These are phyloP conservation scores for Coprinopsis strossmayeri DNA, from an alignment of 768 basidiomycete genomes.

Conservation along the genomic window DNA sequence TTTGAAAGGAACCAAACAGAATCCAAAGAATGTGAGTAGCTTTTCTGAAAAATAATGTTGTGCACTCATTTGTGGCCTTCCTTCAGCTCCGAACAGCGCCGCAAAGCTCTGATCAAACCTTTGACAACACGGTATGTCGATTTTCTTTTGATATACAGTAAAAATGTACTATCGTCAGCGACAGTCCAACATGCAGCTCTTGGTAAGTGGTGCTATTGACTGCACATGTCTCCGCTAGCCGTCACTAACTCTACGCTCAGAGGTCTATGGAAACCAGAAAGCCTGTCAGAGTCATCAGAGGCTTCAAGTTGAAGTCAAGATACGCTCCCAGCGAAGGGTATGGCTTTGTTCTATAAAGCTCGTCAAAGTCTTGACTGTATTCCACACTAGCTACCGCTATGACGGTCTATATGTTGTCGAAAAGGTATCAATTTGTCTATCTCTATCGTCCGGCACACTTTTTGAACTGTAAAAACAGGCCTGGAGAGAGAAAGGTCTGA, in stretches of 20 bases:
- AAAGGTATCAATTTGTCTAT: constrained; percentile 35
- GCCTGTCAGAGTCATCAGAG: constrained; percentile 83
- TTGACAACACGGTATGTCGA: constrained; percentile 50
- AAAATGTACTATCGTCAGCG: background rate
- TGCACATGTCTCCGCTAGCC: background rate
- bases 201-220: constrained; percentile 30
- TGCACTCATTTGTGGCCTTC: background rate
- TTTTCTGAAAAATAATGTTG: background rate
- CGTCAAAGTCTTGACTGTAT: background rate
- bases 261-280: constrained; percentile 72
- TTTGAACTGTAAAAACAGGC: constrained; percentile 31
- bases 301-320: constrained; percentile 64
- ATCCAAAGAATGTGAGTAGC: constrained; percentile 72
- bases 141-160: background rate
- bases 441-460: background rate
- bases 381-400: constrained; percentile 65
- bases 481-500: constrained; percentile 70
- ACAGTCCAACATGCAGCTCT: constrained; percentile 63
- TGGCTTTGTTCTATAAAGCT: constrained; percentile 7
- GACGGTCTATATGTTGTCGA: constrained; percentile 83
- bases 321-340: constrained; percentile 81
- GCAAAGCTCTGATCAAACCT: constrained; percentile 79
- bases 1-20: constrained; percentile 73
- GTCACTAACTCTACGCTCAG: constrained; percentile 28
- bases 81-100: constrained; percentile 81